Conservation (phyloP, 176 grass and related monocot genomes). For the Lolium perenne region DNA sequence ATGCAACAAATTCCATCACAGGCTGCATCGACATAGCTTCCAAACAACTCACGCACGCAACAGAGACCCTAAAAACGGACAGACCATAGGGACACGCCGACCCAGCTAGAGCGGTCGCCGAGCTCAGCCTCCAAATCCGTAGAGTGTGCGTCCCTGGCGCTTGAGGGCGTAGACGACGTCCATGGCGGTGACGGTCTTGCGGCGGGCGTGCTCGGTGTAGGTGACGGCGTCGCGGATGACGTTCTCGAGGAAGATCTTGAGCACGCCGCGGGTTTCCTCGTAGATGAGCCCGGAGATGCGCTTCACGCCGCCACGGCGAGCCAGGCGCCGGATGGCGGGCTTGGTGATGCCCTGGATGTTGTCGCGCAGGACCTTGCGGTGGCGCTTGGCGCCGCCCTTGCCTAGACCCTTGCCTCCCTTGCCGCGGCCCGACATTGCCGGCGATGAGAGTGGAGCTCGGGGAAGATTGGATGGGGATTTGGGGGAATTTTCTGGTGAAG, state of each 20-base stretch:
- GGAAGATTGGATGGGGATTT: not conserved
- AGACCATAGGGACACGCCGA: not conserved
- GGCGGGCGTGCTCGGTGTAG: constrained; percentile 88
- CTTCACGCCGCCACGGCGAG: constrained; percentile 85
- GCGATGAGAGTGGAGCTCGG: not conserved
- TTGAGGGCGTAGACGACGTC: constrained; percentile 94
- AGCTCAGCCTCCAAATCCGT: constrained; percentile 60
- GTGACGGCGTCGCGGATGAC: constrained; percentile 94
- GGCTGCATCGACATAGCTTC: not conserved
- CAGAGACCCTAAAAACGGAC: not conserved
- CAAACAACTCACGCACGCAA: not conserved
- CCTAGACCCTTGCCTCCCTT: constrained; percentile 91
- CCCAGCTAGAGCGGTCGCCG: too few relatives aligned
- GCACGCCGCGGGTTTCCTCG: constrained; percentile 92
- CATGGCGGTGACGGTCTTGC: constrained; percentile 96
- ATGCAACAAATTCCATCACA: not conserved
- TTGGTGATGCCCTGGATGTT: constrained; percentile 98
- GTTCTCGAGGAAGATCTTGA: constrained; percentile 98
- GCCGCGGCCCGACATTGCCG: constrained; percentile 73
- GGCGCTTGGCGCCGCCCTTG: constrained; percentile 83
- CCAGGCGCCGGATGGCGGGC: constrained; percentile 52
- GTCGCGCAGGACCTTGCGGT: constrained; percentile 85
- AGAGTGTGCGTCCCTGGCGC: constrained; percentile 92
- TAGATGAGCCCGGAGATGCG: constrained; percentile 90
- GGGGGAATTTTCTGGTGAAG: not conserved